Evolutionary conservation across 2,329 filamentous ascomycete species (phyloP), one percentile per base, ranked within the genome.

Genomic region (Ophiostoma ips): DNA sequence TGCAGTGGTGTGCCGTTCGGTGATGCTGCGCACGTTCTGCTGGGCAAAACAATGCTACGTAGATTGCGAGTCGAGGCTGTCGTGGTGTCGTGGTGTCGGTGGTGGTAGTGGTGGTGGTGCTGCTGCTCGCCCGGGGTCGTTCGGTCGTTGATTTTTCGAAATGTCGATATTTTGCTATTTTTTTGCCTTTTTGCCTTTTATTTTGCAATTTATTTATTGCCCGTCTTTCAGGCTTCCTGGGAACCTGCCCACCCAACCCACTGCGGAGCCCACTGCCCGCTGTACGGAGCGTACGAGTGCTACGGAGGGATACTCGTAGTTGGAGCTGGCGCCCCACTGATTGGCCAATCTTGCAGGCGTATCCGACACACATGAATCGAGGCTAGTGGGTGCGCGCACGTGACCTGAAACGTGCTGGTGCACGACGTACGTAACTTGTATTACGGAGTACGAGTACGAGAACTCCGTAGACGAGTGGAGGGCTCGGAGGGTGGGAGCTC

Each of bases 291-390:
- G n/a, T n/a, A n/a, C n/a, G n/a, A n/a, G 21, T 41, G 28, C 30
- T 41, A 41, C 38, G 38, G 38, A 46, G 38, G 30, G 33, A 11
- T 33, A 16, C 7, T 28, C 36, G 28, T 28, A 33, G 11, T 37
- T 19, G 11, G 6, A 44, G 38, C 50, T 40, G 18, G 12, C n/a
- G 16, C 35, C 38, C 34, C 34, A 12, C 38, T 52, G 45, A 54
- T 54, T 52, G 52, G 50, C 40, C 50, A 52, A 52, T 54, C 21
- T 43, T 43, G 24, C 40, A 43, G 40, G 15, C 21, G n/a, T n/a
- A n/a, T n/a, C n/a, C n/a, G n/a, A n/a, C n/a, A n/a, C n/a, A n/a
- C n/a, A 21, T 15, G 24, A 41, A 19, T 28, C 15, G 24, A n/a
- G 37, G 19, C 24, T 43, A 43, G 40, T n/a, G n/a, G n/a, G n/a